phyloP scores from a whole-genome alignment of 352 stramenopile genomes.

The Globisporangium perplexum region DNA sequence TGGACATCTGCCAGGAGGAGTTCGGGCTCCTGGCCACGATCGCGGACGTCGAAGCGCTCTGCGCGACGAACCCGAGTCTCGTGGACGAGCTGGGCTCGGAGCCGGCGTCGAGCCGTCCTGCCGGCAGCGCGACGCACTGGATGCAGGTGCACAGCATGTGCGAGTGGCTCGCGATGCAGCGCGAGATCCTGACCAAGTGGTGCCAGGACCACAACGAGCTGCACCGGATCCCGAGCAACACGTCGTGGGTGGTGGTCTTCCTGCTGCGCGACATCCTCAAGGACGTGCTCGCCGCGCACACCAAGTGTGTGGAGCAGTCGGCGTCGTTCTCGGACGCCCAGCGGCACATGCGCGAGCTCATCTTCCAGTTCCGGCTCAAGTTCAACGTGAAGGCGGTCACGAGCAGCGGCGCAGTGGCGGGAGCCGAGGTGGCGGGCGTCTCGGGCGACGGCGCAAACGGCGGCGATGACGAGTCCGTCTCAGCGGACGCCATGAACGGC shows the following conservation, averaged over 20 bases:
- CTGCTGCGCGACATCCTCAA: slow-evolving; percentile 44
- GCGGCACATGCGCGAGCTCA: slow-evolving; percentile 33
- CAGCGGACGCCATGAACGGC: neutral
- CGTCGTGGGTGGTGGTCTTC: slow-evolving; percentile 41
- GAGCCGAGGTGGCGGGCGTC: neutral
- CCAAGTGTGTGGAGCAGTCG: slow-evolving; percentile 23
- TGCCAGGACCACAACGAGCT: slow-evolving; percentile 22
- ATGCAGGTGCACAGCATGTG: slow-evolving; percentile 31
- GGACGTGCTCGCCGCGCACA: slow-evolving; percentile 26
- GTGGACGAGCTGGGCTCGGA: slow-evolving; percentile 16
- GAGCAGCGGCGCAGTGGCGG: neutral
- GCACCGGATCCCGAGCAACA: slow-evolving; percentile 14
- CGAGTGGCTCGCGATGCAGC: slow-evolving; percentile 40
- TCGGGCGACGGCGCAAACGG: neutral
- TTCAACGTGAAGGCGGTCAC: slow-evolving; percentile 36
- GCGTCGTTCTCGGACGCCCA: slow-evolving; percentile 33
- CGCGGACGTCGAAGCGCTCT: slow-evolving; percentile 28
- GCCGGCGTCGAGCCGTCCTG: slow-evolving; percentile 4
- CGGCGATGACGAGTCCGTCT: slow-evolving; percentile 1
- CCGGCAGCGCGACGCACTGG: slow-evolving; percentile 22
- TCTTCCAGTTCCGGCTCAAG: slow-evolving; percentile 45
- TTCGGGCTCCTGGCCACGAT: slow-evolving; percentile 32
- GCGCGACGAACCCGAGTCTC: slow-evolving; percentile 15
- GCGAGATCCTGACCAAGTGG: slow-evolving; percentile 38
- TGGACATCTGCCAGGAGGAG: slow-evolving; percentile 34